phyloP scores from a whole-genome alignment of 768 basidiomycete genomes.

The Bullera alba region DNA sequence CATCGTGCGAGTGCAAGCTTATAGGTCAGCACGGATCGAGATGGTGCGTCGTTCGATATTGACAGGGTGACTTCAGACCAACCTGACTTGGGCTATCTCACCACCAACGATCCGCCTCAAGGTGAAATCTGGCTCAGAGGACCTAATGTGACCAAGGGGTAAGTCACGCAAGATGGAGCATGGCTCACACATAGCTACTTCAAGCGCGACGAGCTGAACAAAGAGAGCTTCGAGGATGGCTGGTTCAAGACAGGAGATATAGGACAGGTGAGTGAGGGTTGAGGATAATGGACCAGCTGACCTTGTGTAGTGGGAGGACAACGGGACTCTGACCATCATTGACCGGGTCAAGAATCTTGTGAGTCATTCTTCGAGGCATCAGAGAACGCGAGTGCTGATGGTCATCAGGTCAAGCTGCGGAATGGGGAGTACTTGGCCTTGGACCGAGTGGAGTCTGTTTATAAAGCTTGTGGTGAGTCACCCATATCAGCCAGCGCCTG shows the following conservation, averaged over 20 bases:
- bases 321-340: slow-evolving; percentile 40
- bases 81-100: slow-evolving; percentile 41
- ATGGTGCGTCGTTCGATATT: neutral
- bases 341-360: slow-evolving; percentile 45
- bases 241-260: slow-evolving; percentile 47
- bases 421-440: slow-evolving; percentile 44
- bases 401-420: slow-evolving; percentile 22
- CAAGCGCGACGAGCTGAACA: slow-evolving; percentile 34
- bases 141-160: slow-evolving; percentile 40
- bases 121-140: slow-evolving; percentile 44
- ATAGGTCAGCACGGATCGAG: slow-evolving; percentile 11
- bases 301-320: slow-evolving; percentile 20
- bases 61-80: slow-evolving; percentile 34
- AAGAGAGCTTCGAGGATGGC: slow-evolving; percentile 39
- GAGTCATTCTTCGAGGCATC: slow-evolving; percentile 6
- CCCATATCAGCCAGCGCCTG: neutral
- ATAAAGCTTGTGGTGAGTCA: slow-evolving; percentile 23
- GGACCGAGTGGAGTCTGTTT: slow-evolving; percentile 39
- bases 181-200: slow-evolving; percentile 24
- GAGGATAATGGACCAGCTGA: neutral
- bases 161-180: neutral
- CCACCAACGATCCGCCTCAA: slow-evolving; percentile 35
- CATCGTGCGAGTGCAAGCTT: slow-evolving; percentile 42
- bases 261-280: slow-evolving; percentile 15
- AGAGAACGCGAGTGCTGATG: neutral